Percentiles rank a stretch among this genome's conserved stretches.
phyloP scores from a whole-genome alignment of 2,329 filamentous ascomycete species.

The Colletotrichum falcatum region DNA sequence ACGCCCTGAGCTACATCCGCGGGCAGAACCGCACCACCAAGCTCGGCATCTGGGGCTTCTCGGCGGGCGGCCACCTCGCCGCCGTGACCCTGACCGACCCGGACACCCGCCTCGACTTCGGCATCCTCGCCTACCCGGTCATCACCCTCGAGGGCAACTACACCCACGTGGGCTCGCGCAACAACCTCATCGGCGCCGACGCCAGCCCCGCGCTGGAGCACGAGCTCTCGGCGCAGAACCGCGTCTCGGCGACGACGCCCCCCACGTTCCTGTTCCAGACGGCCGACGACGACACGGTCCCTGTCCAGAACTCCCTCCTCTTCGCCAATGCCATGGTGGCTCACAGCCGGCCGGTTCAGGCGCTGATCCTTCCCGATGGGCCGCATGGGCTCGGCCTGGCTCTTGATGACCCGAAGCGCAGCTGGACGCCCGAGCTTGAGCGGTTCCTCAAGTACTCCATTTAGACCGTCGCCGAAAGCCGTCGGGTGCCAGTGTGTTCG shows the following conservation, averaged over 20 bases:
- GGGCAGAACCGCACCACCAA: constrained; percentile 37
- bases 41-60: constrained; percentile 45
- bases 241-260: constrained; percentile 44
- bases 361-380: constrained; percentile 47
- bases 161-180: constrained; percentile 41
- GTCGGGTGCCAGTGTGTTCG: background rate
- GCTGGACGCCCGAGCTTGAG: constrained; percentile 47
- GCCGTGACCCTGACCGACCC: constrained; percentile 43
- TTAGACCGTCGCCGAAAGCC: background rate
- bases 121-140: constrained; percentile 44
- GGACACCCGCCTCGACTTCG: constrained; percentile 42
- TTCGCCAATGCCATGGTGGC: constrained; percentile 46
- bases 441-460: constrained; percentile 45
- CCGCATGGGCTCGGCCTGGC: constrained; percentile 47
- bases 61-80: constrained; percentile 44
- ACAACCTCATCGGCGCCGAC: constrained; percentile 43
- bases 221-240: constrained; percentile 45
- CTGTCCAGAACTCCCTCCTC: constrained; percentile 46
- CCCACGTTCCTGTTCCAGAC: constrained; percentile 53
- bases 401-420: constrained; percentile 42
- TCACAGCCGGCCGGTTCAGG: constrained; percentile 43
- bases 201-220: constrained; percentile 39
- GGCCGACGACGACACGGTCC: constrained; percentile 45
- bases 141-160: constrained; percentile 42
- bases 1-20: constrained; percentile 42